phyloP scores from a whole-genome alignment of 176 grass and related monocot genomes.

The Phragmites australis region DNA sequence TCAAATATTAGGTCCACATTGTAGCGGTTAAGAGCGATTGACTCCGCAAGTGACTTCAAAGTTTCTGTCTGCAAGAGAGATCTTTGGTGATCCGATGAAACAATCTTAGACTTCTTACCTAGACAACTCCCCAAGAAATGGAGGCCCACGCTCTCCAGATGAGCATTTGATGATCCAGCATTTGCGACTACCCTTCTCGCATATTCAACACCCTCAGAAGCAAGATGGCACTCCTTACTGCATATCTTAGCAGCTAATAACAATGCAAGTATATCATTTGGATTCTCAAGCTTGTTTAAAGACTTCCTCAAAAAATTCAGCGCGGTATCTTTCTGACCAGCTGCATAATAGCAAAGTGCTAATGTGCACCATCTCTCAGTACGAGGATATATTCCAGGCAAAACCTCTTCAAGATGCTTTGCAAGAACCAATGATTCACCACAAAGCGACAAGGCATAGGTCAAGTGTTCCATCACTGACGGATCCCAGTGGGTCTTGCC shows the following conservation, averaged over 20 bases:
- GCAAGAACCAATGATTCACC: slow-evolving; percentile 60
- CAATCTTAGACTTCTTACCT: slow-evolving; percentile 63
- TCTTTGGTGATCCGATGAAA: slow-evolving; percentile 83
- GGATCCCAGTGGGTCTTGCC: slow-evolving; percentile 85
- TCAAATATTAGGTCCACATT: slow-evolving; percentile 73
- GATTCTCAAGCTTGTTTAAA: slow-evolving; percentile 77
- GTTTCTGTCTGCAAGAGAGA: slow-evolving; percentile 76
- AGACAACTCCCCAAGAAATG: slow-evolving; percentile 71
- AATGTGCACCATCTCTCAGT: slow-evolving; percentile 72
- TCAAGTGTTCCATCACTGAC: slow-evolving; percentile 79
- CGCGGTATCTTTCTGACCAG: slow-evolving; percentile 54
- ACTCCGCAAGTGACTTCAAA: slow-evolving; percentile 66
- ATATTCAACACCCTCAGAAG: slow-evolving; percentile 70
- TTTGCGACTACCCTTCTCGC: slow-evolving; percentile 56
- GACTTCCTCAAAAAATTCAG: slow-evolving; percentile 85
- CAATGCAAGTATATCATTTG: slow-evolving; percentile 67
- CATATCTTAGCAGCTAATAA: slow-evolving; percentile 82
- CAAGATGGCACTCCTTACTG: slow-evolving; percentile 50
- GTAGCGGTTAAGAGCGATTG: slow-evolving; percentile 49
- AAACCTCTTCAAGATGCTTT: slow-evolving; percentile 70
- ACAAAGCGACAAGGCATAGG: slow-evolving; percentile 69
- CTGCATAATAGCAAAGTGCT: slow-evolving; percentile 74
- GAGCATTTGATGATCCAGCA: slow-evolving; percentile 39
- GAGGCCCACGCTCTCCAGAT: slow-evolving; percentile 65
- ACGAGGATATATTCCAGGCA: slow-evolving; percentile 77